These are phyloP conservation scores for Fusarium praegraminearum DNA, from an alignment of 2,329 filamentous ascomycete species.

Conservation along the genomic window DNA sequence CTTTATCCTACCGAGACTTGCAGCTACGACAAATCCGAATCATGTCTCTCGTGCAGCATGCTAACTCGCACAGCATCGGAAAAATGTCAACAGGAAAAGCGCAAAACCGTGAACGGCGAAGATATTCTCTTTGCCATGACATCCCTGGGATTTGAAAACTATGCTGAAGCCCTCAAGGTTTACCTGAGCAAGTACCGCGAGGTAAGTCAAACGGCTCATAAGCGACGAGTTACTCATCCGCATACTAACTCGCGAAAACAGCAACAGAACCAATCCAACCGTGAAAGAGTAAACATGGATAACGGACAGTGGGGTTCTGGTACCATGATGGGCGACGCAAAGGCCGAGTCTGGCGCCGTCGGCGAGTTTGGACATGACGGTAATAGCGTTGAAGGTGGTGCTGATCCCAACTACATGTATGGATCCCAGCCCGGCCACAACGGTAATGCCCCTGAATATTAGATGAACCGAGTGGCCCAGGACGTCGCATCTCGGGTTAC, in stretches of 20 bases:
- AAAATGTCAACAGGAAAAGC: conserved; percentile 99
- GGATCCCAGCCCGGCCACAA: conserved; percentile 68
- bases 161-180: conserved; percentile 96
- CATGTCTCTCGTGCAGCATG: conserved; percentile 37
- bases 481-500: neutral
- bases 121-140: conserved; percentile 99
- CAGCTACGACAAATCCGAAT: conserved; percentile 23
- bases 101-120: conserved; percentile 98
- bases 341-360: conserved; percentile 48
- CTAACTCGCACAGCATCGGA: conserved; percentile 79
- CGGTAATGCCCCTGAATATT: conserved; percentile 68
- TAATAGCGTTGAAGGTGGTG: conserved; percentile 56
- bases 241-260: conserved; percentile 36
- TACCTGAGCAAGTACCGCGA: conserved; percentile 98
- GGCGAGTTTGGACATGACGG: conserved; percentile 60
- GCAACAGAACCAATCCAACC: conserved; percentile 59
- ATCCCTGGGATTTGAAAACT: conserved; percentile 98
- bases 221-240: neutral
- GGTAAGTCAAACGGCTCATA: conserved; percentile 68
- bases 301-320: conserved; percentile 49
- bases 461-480: conserved; percentile 25
- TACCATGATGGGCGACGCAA: conserved; percentile 51
- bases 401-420: conserved; percentile 65
- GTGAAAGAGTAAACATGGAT: conserved; percentile 54
- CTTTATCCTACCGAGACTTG: conserved; percentile 14